A percentile compares a stretch with the other conserved stretches of the same genome.
phyloP scores from a whole-genome alignment of 148 eudicot genomes.

The Drosera capensis region DNA sequence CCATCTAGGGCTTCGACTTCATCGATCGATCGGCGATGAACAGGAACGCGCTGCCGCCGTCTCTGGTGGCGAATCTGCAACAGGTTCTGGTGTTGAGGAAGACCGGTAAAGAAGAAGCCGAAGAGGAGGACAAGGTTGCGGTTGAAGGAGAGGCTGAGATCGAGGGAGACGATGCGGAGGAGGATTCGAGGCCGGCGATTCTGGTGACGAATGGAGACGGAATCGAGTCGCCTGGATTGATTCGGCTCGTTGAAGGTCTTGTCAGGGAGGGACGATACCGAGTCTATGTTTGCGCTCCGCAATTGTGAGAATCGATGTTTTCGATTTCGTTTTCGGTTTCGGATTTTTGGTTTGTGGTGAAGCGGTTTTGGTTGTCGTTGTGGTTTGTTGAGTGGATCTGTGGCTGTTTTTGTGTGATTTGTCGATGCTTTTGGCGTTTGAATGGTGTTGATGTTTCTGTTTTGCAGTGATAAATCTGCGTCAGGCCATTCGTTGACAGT shows the following conservation, averaged over 20 bases:
- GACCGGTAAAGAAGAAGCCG: slow-evolving; percentile 7
- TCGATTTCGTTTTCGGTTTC: not conserved
- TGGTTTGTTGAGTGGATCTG: too few species aligned
- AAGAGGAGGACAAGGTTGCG: not conserved
- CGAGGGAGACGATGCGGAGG: slow-evolving; percentile 7
- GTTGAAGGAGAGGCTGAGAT: not conserved
- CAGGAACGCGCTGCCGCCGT: slow-evolving; percentile 20
- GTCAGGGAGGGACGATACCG: slow-evolving; percentile 23
- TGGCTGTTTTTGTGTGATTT: not conserved
- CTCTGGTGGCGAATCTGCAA: slow-evolving; percentile 24
- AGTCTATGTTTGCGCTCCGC: slow-evolving; percentile 43
- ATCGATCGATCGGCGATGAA: slow-evolving; percentile 11
- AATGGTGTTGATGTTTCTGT: not conserved
- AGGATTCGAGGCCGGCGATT: slow-evolving; percentile 16
- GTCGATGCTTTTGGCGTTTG: not conserved
- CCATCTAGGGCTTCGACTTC: slow-evolving; percentile 8
- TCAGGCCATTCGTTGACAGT: slow-evolving; percentile 41
- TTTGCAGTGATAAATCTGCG: slow-evolving; percentile 34
- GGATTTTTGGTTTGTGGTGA: too few species aligned
- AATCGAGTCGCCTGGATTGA: slow-evolving; percentile 40
- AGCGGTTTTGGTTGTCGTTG: too few species aligned
- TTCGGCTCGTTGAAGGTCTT: slow-evolving; percentile 27
- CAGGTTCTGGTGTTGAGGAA: slow-evolving; percentile 16
- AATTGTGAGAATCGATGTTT: slow-evolving; percentile 20
- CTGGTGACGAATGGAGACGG: slow-evolving; percentile 48